Conservation (phyloP, 345 rosid species). For the Corchorus olitorius region DNA sequence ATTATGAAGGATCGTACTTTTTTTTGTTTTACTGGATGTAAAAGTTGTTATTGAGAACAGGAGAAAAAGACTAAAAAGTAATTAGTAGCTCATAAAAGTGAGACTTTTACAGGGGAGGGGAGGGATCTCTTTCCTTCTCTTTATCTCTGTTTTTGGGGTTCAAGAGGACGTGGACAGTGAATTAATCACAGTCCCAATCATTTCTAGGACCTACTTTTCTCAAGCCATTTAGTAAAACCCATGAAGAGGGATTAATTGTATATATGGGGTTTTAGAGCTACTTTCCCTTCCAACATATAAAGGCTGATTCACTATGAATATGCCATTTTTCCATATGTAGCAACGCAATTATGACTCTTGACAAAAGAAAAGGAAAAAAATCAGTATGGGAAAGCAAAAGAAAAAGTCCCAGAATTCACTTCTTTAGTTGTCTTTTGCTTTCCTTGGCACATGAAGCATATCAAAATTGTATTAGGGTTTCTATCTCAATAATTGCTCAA, state of each 20-base stretch:
- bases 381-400: too few relatives aligned
- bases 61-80: conserved; percentile 5
- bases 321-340: too few relatives aligned
- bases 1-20: conserved; percentile 5
- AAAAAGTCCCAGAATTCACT: too few relatives aligned
- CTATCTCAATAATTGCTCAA: not conserved
- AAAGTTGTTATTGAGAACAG: conserved; percentile 7
- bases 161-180: not conserved
- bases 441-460: not conserved
- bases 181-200: too few relatives aligned
- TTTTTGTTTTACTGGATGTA: not conserved
- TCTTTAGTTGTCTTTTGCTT: too few relatives aligned
- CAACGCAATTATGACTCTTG: too few relatives aligned
- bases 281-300: not conserved
- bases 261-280: not conserved
- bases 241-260: not conserved
- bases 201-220: not conserved
- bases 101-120: not conserved
- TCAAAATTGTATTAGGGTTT: not conserved
- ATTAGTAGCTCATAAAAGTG: not conserved
- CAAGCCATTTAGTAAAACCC: not conserved
- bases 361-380: too few relatives aligned
- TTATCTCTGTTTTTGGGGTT: not conserved
- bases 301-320: too few relatives aligned
- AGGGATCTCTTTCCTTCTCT: not conserved